phyloP scores from a whole-genome alignment of 1,139 yeast species.

The Arxiozyma heterogenica region DNA sequence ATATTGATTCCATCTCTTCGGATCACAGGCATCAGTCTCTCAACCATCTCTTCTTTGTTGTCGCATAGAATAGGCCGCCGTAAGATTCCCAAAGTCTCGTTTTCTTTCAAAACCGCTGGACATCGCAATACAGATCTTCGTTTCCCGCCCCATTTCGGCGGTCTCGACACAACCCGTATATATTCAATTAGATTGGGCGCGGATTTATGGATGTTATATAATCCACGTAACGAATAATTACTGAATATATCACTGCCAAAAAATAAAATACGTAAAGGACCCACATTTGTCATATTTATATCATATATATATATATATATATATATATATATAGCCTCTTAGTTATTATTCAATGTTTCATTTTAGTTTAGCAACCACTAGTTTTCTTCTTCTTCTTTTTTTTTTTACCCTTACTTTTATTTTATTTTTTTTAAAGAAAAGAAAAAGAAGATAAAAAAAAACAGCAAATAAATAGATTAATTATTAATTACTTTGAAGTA shows the following conservation, averaged over 20 bases:
- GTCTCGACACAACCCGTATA: constrained; percentile 49
- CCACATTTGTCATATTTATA: background rate
- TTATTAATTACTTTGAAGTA: no score
- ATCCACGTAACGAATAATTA: background rate
- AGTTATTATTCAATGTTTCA: no score
- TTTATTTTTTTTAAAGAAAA: no score
- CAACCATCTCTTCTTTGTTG: constrained; percentile 34
- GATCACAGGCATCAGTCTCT: constrained; percentile 32
- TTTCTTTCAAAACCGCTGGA: constrained; percentile 43
- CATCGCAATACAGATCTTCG: constrained; percentile 41
- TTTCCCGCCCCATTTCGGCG: constrained; percentile 67
- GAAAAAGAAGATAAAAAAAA: no score
- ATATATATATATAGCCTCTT: no score
- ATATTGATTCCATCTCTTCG: constrained; percentile 35
- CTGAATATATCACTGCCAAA: constrained; percentile 62
- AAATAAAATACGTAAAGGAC: constrained; percentile 39
- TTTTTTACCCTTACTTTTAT: no score
- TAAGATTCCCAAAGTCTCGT: constrained; percentile 11
- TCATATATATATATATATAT: no score
- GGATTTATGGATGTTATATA: background rate
- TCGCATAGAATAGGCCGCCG: constrained; percentile 49
- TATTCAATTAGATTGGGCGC: background rate
- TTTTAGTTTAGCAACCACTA: no score
- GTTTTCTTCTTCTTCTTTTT: no score
- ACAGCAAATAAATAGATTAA: no score